A percentile compares a stretch with the other conserved stretches of the same genome.
Conservation (phyloP, 1,284 basidiomycete genomes). For the Flammula alnicola region DNA sequence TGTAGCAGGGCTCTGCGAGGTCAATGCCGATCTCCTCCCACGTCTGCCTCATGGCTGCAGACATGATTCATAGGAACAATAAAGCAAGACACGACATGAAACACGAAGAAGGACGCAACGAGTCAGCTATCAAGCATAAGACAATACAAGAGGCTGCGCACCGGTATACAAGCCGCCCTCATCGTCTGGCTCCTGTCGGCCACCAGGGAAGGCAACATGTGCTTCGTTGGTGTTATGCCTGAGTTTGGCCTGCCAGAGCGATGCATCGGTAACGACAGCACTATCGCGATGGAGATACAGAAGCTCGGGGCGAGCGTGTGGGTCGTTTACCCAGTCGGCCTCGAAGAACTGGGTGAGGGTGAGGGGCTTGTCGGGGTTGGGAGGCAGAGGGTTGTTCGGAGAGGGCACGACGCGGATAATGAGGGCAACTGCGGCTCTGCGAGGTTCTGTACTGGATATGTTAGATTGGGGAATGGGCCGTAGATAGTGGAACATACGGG, state of each 20-base stretch:
- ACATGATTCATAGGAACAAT: slow-evolving; percentile 9
- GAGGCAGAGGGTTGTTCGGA: slow-evolving; percentile 44
- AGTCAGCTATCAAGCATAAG: slow-evolving; percentile 17
- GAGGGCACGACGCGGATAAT: slow-evolving; percentile 78
- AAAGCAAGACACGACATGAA: no score
- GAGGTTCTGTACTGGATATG: slow-evolving; percentile 52
- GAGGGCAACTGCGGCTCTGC: slow-evolving; percentile 82
- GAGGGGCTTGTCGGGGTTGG: slow-evolving; percentile 44
- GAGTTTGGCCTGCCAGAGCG: slow-evolving; percentile 39
- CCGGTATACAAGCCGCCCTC: slow-evolving; percentile 93
- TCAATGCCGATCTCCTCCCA: slow-evolving; percentile 99
- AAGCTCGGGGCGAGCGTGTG: slow-evolving; percentile 80
- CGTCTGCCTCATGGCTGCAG: slow-evolving; percentile 91
- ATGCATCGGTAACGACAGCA: slow-evolving; percentile 45
- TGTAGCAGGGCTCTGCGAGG: slow-evolving; percentile 91
- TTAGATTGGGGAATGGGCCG: slow-evolving; percentile 7
- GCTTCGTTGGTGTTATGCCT: slow-evolving; percentile 56
- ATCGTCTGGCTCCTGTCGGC: slow-evolving; percentile 90
- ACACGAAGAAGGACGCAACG: slow-evolving; percentile 1
- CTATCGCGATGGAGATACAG: slow-evolving; percentile 85
- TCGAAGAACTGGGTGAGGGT: slow-evolving; percentile 77
- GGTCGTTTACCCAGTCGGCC: slow-evolving; percentile 86
- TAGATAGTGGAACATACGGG: slow-evolving; percentile 56
- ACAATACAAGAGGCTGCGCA: slow-evolving; percentile 38
- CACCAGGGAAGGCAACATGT: slow-evolving; percentile 97